Evolutionary conservation across 2,329 filamentous ascomycete species (phyloP), one percentile per base, ranked within the genome.

Genomic region (Xylaria sp.): DNA sequence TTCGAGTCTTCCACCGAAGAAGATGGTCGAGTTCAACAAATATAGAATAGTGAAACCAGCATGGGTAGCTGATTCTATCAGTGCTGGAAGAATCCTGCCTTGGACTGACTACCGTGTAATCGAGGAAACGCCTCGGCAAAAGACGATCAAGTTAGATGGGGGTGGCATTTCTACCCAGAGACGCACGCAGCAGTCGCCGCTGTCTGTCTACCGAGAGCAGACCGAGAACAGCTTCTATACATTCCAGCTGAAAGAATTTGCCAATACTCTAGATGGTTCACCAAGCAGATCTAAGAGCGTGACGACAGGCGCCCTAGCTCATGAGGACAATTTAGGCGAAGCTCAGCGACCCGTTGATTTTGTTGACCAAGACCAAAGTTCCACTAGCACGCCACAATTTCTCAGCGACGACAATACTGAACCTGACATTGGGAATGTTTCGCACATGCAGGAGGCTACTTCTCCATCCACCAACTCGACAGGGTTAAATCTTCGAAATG

Each of bases 11-110:
- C 95, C 95, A 0, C 94, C 92, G 0, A 98, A 97, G 79, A 99
- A 99, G 77, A 88, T 88, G 28, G 87, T 94, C 57, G 95, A 99
- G 67, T 97, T 96, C 73, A 85, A 83, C 57, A 88, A 87, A 67
- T 97, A 98, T 76, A 88, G 94, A 47, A 92, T 99, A 38, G 95
- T 97, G 53, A 97, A 95, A 76, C 95, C 95, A 0, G 89, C 92
- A 19, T 99, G 95, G 95, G 86, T 99, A 2, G 89, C 92, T 14
- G 94, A 99, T 70, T 97, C 94, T 64, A 87, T 98, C 47, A 83
- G 87, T 60, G 91, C 92, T 6, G 92, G 92, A 5, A 90, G 86
- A 71, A 78, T 97, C 46, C 80, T 98, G 28, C 90, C 94, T 0
- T 99, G 96, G 95, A 84, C 90, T 63, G 82, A 88, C 12, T 99